Base-by-base conservation (phyloP, 176 grass and related monocot genomes). In the Avena insularis region DNA sequence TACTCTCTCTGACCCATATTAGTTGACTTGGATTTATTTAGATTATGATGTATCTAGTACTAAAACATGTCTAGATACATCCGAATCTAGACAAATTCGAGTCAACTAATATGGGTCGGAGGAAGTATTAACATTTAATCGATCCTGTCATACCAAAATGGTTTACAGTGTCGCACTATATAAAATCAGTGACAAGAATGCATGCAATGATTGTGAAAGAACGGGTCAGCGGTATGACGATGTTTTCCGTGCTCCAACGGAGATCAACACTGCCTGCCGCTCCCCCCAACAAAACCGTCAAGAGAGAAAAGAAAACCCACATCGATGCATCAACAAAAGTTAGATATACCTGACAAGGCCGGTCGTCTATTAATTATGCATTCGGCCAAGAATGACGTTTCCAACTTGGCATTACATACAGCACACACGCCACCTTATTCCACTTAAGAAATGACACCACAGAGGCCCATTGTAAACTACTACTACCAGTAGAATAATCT, bases 381-480 rank as follows among this genome's bases (percentile, higher is more conserved):
- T 69, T 77, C 3, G 71, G 71, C 75, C 76, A 87, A 87, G 85
- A 91, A 91, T 69, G 81, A 61, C 59, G 85, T 80, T 66, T 40
- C 80, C 46, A 55, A 54, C 72, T 87, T 83, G 59, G 47, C 43
- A 83, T 84, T 75, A 80, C 81, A 84, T 58, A 86, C 83, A 89
- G 55, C 29, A 70, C 79, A 84, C 68, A 29, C 8, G 47, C 25
- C 80, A 79, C 31, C 29, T 77, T 25, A 77, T 53, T 74, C 58
- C 19, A 75, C 19, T 68, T 12, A 10, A 77, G 82, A 85, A 81
- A 84, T 76, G 68, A 67, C 75, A 81, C 35, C 47, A 61, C 68
- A 84, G 49, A 29, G 12, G 62, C 47, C 53, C 60, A 71, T 0
- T 4, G 66, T 74, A 87, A 60, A 48, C 46, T 48, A 9, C 46